Conservation (phyloP, 192 early-diverging fungal species). For the Dissophora globulifera region DNA sequence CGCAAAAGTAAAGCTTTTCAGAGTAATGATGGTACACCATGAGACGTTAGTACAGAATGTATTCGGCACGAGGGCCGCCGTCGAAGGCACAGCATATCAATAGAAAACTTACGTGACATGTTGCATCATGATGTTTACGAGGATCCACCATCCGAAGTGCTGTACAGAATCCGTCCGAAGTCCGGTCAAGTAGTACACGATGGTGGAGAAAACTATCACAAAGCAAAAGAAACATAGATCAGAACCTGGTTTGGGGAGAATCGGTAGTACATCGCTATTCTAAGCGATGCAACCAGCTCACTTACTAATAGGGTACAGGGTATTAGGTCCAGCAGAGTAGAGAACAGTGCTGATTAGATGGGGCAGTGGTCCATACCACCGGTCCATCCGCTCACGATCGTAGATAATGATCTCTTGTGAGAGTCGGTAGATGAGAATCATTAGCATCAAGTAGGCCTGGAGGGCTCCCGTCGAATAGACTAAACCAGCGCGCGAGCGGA, state of each 20-base stretch:
- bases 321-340: constrained; percentile 33
- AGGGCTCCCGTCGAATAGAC: constrained; percentile 39
- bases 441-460: constrained; percentile 45
- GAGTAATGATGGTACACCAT: too few species aligned
- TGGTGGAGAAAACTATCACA: constrained; percentile 33
- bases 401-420: constrained; percentile 48
- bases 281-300: background rate
- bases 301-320: constrained; percentile 43
- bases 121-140: constrained; percentile 39
- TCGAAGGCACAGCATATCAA: too few species aligned
- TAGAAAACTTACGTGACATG: constrained; percentile 33
- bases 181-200: constrained; percentile 44
- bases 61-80: too few species aligned
- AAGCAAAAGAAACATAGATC: too few species aligned
- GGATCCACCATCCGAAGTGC: constrained; percentile 44
- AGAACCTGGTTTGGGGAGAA: too few species aligned
- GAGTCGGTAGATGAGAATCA: constrained; percentile 42
- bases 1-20: constrained; percentile 44
- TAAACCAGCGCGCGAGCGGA: constrained; percentile 41
- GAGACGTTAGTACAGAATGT: too few species aligned
- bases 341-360: constrained; percentile 35
- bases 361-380: constrained; percentile 48
- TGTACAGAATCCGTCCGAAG: constrained; percentile 26
- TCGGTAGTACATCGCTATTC: background rate
- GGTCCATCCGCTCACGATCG: constrained; percentile 49